A percentile compares a stretch with the other conserved stretches of the same genome.
phyloP scores from a whole-genome alignment of 257 asterid genomes.

The Gardenia jasminoides region DNA sequence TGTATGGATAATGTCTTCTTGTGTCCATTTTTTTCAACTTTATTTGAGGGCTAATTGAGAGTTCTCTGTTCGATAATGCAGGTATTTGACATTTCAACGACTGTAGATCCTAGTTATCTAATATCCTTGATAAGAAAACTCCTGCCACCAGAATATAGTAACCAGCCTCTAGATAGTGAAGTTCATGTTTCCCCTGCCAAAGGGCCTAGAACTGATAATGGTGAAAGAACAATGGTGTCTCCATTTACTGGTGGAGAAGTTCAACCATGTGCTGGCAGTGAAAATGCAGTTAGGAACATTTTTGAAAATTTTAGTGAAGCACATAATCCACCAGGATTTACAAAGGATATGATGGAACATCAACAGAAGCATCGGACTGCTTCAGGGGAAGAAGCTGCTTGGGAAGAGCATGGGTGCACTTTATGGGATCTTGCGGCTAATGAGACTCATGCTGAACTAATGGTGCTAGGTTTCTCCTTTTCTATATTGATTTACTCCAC shows the following conservation, averaged over 20 bases:
- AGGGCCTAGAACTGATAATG: constrained; percentile 33
- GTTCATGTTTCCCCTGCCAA: constrained; percentile 16
- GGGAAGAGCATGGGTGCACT: constrained; percentile 95
- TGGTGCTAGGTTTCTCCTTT: constrained; percentile 44
- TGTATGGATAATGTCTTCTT: not conserved
- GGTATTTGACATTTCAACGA: constrained; percentile 73
- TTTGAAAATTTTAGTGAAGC: constrained; percentile 31
- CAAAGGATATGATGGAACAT: constrained; percentile 24
- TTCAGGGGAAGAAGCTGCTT: constrained; percentile 44
- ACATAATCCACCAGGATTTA: constrained; percentile 19
- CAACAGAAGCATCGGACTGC: constrained; percentile 26
- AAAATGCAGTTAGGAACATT: constrained; percentile 41
- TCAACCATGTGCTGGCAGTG: not conserved
- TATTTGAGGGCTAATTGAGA: not conserved
- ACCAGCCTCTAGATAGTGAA: constrained; percentile 29
- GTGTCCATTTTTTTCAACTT: not conserved
- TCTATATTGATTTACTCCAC: not conserved
- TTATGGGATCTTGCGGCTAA: constrained; percentile 96
- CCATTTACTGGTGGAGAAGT: constrained; percentile 44
- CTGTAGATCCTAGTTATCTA: constrained; percentile 86
- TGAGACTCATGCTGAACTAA: constrained; percentile 80
- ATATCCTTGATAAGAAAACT: constrained; percentile 93
- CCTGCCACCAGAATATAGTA: constrained; percentile 48
- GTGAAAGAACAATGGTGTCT: constrained; percentile 17
- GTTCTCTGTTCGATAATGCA: constrained; percentile 34